Percentiles rank a stretch among this genome's conserved stretches.
These are phyloP conservation scores for Cyclostephanos tholiformis DNA, from an alignment of 108 stramenopile species.

Conservation along the genomic window DNA sequence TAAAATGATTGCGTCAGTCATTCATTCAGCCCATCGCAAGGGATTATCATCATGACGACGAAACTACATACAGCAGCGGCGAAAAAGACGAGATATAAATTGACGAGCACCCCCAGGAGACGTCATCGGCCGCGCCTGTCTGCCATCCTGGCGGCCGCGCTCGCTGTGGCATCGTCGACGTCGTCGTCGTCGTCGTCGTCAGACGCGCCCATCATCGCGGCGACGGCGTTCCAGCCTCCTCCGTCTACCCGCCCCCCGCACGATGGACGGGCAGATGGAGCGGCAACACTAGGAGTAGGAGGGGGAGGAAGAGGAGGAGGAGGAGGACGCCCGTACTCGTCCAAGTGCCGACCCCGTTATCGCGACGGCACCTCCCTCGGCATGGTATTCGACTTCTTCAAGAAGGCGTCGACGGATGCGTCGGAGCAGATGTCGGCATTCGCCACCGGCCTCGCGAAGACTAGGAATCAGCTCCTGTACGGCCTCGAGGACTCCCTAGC, in stretches of 20 bases:
- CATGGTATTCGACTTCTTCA: constrained; percentile 88
- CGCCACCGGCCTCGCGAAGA: constrained; percentile 74
- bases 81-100: neutral
- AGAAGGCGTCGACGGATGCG: constrained; percentile 65
- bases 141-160: neutral
- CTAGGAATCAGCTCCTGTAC: constrained; percentile 68
- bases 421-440: constrained; percentile 73
- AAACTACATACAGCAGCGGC: too few relatives aligned
- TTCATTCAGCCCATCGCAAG: too few relatives aligned
- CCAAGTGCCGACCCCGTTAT: neutral
- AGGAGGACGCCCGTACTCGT: neutral
- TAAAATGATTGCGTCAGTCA: too few relatives aligned
- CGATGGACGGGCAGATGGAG: neutral
- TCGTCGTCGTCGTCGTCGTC: neutral
- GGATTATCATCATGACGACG: too few relatives aligned
- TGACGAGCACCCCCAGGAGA: neutral
- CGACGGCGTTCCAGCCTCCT: neutral
- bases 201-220: neutral
- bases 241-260: neutral
- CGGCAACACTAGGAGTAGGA: neutral
- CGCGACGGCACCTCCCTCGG: constrained; percentile 33
- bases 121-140: neutral
- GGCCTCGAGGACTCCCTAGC: constrained; percentile 63
- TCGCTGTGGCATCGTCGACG: neutral
- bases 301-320: neutral